Evolutionary conservation across 192 early-diverging fungal species (phyloP).

Genomic region (Gamsiella multidivaricata): DNA sequence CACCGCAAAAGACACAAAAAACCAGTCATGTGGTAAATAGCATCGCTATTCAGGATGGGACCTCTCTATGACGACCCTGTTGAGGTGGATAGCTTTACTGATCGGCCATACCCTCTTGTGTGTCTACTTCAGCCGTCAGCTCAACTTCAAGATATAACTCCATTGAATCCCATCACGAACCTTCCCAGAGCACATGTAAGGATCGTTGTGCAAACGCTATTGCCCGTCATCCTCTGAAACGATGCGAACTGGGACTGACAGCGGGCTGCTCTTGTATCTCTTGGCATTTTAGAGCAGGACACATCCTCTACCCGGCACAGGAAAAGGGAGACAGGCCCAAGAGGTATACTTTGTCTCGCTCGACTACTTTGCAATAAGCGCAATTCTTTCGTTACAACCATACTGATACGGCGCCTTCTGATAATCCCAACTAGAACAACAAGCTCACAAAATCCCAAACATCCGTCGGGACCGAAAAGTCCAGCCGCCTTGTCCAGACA

Average conservation of each 20-base stretch:
- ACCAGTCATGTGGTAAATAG: constrained; percentile 25
- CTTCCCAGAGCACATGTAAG: constrained; percentile 32
- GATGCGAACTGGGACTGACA: no score
- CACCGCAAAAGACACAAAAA: constrained; percentile 48
- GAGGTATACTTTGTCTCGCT: no score
- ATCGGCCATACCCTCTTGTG: neutral
- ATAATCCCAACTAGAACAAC: constrained; percentile 28
- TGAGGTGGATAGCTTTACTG: no score
- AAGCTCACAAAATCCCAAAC: constrained; percentile 14
- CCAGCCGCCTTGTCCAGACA: constrained; percentile 10
- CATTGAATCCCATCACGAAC: constrained; percentile 36
- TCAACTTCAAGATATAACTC: constrained; percentile 19
- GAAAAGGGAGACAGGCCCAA: constrained; percentile 12
- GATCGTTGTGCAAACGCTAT: neutral
- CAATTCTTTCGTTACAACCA: no score
- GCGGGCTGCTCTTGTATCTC: neutral
- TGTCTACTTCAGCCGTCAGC: constrained; percentile 22
- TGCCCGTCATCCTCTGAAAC: neutral
- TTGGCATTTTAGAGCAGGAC: constrained; percentile 20
- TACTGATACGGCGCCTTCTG: no score
- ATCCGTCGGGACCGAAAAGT: constrained; percentile 2
- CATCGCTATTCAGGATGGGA: no score
- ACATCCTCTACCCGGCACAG: constrained; percentile 17
- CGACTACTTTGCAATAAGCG: no score
- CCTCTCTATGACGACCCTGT: no score